Evolutionary conservation across 208 protist genomes (phyloP).

Genomic region (Trypanosoma boissoni): DNA sequence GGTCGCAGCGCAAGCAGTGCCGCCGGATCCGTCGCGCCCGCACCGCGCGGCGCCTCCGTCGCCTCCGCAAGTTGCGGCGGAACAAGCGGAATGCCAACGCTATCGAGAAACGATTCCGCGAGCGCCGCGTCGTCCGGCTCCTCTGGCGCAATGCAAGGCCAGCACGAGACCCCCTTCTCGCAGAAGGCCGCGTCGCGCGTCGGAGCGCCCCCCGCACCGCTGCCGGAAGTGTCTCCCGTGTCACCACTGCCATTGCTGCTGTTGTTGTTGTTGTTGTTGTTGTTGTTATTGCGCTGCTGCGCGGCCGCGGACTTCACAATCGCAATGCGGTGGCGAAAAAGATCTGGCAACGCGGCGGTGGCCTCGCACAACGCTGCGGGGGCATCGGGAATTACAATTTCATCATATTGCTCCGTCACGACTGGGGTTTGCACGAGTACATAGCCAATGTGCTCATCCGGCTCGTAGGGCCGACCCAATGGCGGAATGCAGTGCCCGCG

Average conservation of each 20-base stretch:
- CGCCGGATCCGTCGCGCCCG: constrained; percentile 5
- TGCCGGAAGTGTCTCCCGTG: not conserved
- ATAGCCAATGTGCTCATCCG: constrained; percentile 69
- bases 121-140: constrained; percentile 45
- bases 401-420: constrained; percentile 83
- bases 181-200: too few species aligned
- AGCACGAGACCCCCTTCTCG: constrained; percentile 48
- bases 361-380: constrained; percentile 7
- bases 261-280: not conserved
- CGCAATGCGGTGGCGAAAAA: constrained; percentile 16
- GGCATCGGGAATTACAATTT: constrained; percentile 60
- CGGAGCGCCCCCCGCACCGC: not conserved
- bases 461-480: constrained; percentile 26
- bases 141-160: constrained; percentile 48
- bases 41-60: not conserved
- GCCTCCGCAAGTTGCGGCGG: too few species aligned
- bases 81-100: constrained; percentile 19
- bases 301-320: constrained; percentile 11
- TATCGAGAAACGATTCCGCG: constrained; percentile 48
- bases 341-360: constrained; percentile 1
- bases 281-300: too few species aligned
- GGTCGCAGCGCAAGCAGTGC: constrained; percentile 7
- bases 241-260: not conserved
- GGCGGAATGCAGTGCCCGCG: constrained; percentile 52
- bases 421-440: constrained; percentile 64